These are phyloP conservation scores for Rubroboletus satanas DNA, from an alignment of 768 basidiomycete species.

Conservation along the genomic window DNA sequence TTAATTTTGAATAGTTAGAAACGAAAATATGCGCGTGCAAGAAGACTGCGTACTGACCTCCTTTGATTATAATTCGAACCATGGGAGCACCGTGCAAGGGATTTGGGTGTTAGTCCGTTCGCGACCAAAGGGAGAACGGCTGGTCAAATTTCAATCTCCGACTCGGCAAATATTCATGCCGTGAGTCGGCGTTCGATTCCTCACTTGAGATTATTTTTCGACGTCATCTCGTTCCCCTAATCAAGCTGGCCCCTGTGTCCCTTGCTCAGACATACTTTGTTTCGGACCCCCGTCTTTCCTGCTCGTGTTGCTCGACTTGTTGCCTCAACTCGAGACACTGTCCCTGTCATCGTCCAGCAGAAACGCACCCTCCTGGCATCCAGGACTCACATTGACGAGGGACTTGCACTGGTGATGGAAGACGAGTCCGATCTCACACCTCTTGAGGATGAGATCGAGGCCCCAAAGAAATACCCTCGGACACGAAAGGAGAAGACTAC, in stretches of 20 bases:
- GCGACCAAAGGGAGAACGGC: not conserved
- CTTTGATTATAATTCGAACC: slow-evolving; percentile 91
- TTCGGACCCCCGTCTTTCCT: not conserved
- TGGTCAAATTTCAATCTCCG: slow-evolving; percentile 19
- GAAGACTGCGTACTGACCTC: slow-evolving; percentile 46
- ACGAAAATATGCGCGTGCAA: not conserved
- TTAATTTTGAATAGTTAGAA: slow-evolving; percentile 1
- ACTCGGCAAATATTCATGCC: not conserved
- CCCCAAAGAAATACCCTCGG: not conserved
- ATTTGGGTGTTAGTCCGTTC: not conserved
- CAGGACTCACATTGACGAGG: not conserved
- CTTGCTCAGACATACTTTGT: not conserved
- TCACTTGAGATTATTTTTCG: not conserved
- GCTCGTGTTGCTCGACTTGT: not conserved
- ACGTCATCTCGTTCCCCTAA: slow-evolving; percentile 9
- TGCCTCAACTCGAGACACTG: not conserved
- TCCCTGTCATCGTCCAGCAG: not conserved
- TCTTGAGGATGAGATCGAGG: slow-evolving; percentile 8
- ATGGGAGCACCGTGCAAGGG: slow-evolving; percentile 35
- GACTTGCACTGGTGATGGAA: not conserved
- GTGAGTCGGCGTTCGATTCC: slow-evolving; percentile 3
- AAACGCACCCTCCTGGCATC: not conserved
- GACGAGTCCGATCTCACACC: slow-evolving; percentile 16
- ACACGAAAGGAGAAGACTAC: not conserved
- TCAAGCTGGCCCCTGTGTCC: not conserved